These are phyloP conservation scores for Crotalaria pallida DNA, from an alignment of 306 rosid genomes.

Conservation along the genomic window DNA sequence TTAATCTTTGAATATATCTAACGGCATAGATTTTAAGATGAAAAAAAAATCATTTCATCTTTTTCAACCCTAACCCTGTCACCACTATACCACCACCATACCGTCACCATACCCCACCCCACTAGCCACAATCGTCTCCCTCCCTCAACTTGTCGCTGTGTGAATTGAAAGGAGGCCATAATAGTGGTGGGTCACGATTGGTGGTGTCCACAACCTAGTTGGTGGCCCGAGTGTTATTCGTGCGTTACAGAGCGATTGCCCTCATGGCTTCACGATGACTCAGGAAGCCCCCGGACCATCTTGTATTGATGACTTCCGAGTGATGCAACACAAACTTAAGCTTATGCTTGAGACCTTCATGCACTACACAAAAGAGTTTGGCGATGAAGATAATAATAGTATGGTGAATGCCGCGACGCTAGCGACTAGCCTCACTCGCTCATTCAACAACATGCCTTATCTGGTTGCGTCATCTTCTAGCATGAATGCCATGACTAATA, in stretches of 20 bases:
- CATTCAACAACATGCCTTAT: conserved; percentile 81
- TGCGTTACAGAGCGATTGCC: conserved; percentile 87
- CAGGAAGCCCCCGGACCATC: conserved; percentile 73
- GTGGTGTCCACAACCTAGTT: conserved; percentile 89
- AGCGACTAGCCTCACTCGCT: conserved; percentile 48
- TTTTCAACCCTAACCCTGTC: too few relatives aligned
- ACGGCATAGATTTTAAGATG: too few relatives aligned
- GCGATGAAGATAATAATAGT: conserved; percentile 23
- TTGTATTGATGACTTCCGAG: conserved; percentile 77
- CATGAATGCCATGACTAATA: conserved; percentile 47
- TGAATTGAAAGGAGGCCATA: conserved; percentile 39
- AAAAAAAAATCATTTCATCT: too few relatives aligned
- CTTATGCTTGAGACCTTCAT: conserved; percentile 93
- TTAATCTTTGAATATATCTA: too few relatives aligned
- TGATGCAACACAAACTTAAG: conserved; percentile 96
- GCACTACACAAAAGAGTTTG: conserved; percentile 61
- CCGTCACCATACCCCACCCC: too few relatives aligned
- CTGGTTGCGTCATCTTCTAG: conserved; percentile 47
- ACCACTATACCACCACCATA: too few relatives aligned
- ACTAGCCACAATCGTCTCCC: too few relatives aligned
- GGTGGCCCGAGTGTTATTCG: conserved; percentile 90
- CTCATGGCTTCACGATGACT: conserved; percentile 88
- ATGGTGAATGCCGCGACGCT: conserved; percentile 29
- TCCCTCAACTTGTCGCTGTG: conserved; percentile 85
- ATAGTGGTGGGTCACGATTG: conserved; percentile 63